Evolutionary conservation across 2,329 filamentous ascomycete genomes (phyloP).

Genomic region (Pseudogymnoascus sp.): DNA sequence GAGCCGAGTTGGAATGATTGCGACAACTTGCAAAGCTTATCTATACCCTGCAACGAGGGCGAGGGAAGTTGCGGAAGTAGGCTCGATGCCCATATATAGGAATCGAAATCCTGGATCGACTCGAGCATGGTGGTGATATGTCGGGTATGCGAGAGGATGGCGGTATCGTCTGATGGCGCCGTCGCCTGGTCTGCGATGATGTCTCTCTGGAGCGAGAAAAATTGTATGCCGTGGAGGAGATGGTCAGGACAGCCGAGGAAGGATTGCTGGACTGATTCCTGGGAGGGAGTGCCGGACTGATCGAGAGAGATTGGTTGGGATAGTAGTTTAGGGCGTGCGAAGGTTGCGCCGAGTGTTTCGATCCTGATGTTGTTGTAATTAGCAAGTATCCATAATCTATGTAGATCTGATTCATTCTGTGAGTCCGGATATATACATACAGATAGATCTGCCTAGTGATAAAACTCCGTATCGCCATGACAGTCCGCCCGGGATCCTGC

Average conservation of each 20-base stretch:
- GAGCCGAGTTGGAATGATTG: slow-evolving; percentile 26
- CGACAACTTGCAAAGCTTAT: slow-evolving; percentile 24
- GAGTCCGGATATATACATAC: slow-evolving; percentile 31
- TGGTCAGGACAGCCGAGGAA: slow-evolving; percentile 32
- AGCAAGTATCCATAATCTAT: background rate
- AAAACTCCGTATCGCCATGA: slow-evolving; percentile 8
- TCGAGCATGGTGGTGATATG: background rate
- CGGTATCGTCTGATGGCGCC: background rate
- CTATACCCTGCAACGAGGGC: slow-evolving; percentile 15
- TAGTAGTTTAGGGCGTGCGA: slow-evolving; percentile 27
- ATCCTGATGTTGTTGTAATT: slow-evolving; percentile 22
- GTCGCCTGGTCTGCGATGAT: background rate
- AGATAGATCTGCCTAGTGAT: slow-evolving; percentile 27
- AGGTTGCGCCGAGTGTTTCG: slow-evolving; percentile 29
- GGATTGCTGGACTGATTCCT: slow-evolving; percentile 28
- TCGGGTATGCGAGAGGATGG: slow-evolving; percentile 1
- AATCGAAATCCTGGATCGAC: background rate
- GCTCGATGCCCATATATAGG: background rate
- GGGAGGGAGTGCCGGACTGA: slow-evolving; percentile 12
- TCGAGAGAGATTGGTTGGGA: slow-evolving; percentile 19
- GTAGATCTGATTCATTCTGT: slow-evolving; percentile 26
- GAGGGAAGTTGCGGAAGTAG: background rate
- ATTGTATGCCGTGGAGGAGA: slow-evolving; percentile 20
- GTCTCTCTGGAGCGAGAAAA: slow-evolving; percentile 9
- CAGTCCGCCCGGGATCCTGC: slow-evolving; percentile 4